Base-by-base conservation (phyloP, 345 rosid species). In the Eucalyptus coolabah region DNA sequence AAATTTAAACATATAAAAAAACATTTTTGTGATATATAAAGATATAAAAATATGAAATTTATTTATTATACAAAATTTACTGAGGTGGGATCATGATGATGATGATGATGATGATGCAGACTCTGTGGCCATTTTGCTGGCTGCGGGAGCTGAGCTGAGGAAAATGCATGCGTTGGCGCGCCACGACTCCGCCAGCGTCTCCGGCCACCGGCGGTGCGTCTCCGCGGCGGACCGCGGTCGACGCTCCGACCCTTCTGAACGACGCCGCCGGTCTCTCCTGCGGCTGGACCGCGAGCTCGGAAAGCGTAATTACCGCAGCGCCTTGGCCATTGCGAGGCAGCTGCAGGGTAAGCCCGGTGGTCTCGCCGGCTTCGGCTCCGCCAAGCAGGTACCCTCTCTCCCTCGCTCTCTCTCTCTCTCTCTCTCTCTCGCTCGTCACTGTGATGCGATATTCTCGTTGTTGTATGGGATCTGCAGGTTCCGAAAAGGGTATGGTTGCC, bases 331-430 rank as follows among this genome's bases (percentile, higher is more conserved):
- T 18, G 94, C 93, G 87, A 93, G 94, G 91, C 95, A 93, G 91
- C 88, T 93, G 59, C 94, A 88, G 51, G 88, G 93, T 40, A 92
- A 93, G 89, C 93, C 92, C 88, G 90, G 93, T 14, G 91, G 90
- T 87, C 92, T 95, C 56, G 90, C 94, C 53, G 91, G 93, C 90
- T 94, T 95, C 83, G 96, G 94, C 89, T 88, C 95, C 49, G 93
- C 92, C 60, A 92, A 93, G 88, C 93, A 90, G 94, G 96, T 94
- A 53, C 34, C 88, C 80, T 18, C 65, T 40, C 30, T 26, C 72
- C 1, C 72, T 65, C 77, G 1, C 69, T 13, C 34, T 30, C 67
- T 60, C 32, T 60, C 37, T 63, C 37, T 63, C 72, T 30, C 69
- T 28, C 67, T 26, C 3, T 65, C 5, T 6, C 34, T 63, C 65